A percentile compares a stretch with the other conserved stretches of the same genome.
phyloP scores from a whole-genome alignment of 108 stramenopile genomes.

The Aurantiochytrium sp. region DNA sequence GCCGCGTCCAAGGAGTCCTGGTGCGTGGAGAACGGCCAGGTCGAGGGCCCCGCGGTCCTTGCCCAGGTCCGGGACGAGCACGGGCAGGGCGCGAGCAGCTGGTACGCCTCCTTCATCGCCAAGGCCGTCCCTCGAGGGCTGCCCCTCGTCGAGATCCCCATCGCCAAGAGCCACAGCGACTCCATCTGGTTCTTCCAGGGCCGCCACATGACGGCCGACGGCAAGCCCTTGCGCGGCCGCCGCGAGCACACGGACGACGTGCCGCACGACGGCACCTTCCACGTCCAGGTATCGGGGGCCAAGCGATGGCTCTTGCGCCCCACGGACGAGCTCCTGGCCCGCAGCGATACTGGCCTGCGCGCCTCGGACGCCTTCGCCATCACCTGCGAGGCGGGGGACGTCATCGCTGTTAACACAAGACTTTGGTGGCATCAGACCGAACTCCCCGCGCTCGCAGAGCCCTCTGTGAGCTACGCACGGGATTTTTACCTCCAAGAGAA shows the following conservation, averaged over 20 bases:
- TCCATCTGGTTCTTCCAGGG: neutral
- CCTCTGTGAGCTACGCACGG: conserved; percentile 75
- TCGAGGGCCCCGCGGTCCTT: neutral
- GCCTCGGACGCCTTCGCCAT: conserved; percentile 40
- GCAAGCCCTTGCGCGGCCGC: conserved; percentile 57
- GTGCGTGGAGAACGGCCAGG: neutral
- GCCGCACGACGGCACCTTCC: conserved; percentile 80
- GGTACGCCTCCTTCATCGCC: neutral
- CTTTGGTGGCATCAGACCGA: conserved; percentile 81
- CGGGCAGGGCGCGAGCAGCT: no score
- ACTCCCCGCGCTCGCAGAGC: conserved; percentile 51
- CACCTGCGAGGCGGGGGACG: conserved; percentile 69
- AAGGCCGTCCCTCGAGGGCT: neutral
- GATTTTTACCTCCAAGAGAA: conserved; percentile 63
- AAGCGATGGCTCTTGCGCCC: conserved; percentile 74
- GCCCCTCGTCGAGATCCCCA: neutral
- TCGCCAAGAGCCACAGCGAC: neutral
- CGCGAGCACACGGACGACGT: conserved; percentile 80
- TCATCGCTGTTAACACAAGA: conserved; percentile 70
- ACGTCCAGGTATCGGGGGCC: conserved; percentile 72
- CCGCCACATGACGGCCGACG: neutral
- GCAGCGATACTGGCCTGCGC: neutral
- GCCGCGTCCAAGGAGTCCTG: neutral
- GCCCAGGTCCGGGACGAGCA: no score
- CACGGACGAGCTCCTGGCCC: conserved; percentile 59